Evolutionary conservation across 176 grass and related monocot genomes (phyloP).

Genomic region (Pontederia crassipes): DNA sequence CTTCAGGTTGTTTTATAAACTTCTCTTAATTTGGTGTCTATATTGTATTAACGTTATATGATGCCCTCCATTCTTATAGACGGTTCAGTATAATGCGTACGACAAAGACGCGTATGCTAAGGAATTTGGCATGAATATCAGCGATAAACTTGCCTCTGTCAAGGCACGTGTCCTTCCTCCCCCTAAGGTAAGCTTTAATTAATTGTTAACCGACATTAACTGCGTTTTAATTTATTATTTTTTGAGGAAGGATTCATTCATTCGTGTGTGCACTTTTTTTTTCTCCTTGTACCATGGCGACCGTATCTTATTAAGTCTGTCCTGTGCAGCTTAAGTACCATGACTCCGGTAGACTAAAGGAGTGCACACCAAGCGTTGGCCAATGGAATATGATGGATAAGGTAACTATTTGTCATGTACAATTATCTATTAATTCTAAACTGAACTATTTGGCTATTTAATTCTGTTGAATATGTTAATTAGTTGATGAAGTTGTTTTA

Average conservation of each 20-base stretch:
- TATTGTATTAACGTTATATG: conserved; percentile 3
- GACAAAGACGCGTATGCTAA: conserved; percentile 81
- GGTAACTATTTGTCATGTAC: conserved; percentile 25
- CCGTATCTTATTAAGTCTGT: conserved; percentile 10
- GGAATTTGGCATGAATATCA: conserved; percentile 90
- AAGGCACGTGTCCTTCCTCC: conserved; percentile 89
- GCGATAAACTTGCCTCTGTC: conserved; percentile 67
- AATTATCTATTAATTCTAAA: background rate
- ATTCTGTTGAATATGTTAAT: background rate
- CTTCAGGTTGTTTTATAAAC: conserved; percentile 14
- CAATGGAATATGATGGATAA: conserved; percentile 99
- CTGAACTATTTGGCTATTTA: background rate
- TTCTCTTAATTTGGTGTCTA: background rate
- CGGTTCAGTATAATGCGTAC: conserved; percentile 90
- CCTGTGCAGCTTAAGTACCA: conserved; percentile 76
- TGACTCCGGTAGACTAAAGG: conserved; percentile 82
- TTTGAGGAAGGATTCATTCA: background rate
- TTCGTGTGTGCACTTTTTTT: conserved; percentile 14
- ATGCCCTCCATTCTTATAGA: conserved; percentile 25
- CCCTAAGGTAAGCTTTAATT: conserved; percentile 46
- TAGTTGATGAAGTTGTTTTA: too few species aligned
- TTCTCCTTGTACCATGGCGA: background rate
- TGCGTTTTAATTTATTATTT: background rate
- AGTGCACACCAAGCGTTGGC: conserved; percentile 77
- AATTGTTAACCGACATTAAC: too few species aligned